Evolutionary conservation across 1,284 basidiomycete genomes (phyloP).

Genomic region (Cerioporus squamosus): DNA sequence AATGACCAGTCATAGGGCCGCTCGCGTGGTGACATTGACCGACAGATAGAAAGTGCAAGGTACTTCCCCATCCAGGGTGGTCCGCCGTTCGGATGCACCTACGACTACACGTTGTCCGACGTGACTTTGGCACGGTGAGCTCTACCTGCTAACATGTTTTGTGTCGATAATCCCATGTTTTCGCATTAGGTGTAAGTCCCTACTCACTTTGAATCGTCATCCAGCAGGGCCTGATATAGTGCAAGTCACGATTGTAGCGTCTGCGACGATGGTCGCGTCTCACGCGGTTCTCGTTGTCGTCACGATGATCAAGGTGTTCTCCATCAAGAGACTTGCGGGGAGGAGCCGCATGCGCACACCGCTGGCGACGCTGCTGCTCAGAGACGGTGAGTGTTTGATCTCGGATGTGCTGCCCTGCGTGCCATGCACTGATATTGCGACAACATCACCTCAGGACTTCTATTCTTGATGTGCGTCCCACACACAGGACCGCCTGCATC

Average conservation of each 20-base stretch:
- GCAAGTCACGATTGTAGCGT: background rate
- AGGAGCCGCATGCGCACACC: background rate
- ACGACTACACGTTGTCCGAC: background rate
- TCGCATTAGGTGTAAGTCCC: background rate
- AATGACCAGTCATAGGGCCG: too few relatives aligned
- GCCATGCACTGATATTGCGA: background rate
- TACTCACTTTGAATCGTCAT: background rate
- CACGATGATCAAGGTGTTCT: background rate
- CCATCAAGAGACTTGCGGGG: background rate
- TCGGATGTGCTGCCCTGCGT: background rate
- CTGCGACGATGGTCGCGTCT: background rate
- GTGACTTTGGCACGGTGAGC: background rate
- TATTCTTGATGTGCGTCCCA: background rate
- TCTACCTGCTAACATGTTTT: background rate
- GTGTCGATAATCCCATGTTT: background rate
- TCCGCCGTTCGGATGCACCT: background rate
- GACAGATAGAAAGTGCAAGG: background rate
- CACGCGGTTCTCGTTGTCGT: background rate
- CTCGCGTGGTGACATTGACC: background rate
- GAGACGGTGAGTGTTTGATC: background rate
- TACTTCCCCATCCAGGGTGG: background rate
- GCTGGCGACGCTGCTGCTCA: background rate
- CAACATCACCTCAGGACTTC: background rate
- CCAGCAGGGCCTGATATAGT: background rate
- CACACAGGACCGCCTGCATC: too few relatives aligned